Conservation (phyloP, 371 early-diverging fungal species). For the Mucor circinelloides region DNA sequence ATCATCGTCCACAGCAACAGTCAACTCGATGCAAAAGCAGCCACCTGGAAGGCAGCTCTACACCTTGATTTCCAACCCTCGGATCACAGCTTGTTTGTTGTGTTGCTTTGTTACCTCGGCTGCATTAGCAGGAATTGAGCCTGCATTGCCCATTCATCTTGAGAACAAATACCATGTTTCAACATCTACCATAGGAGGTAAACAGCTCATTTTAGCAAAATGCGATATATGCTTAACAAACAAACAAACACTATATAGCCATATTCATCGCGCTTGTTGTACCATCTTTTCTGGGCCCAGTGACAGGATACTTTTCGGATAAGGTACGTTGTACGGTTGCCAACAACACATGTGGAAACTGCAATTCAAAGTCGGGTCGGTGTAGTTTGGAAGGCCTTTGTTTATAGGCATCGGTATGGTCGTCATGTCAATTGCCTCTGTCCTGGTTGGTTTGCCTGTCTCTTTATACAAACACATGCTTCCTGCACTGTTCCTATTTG, state of each 20-base stretch:
- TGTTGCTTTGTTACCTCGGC: slow-evolving; percentile 50
- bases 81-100: slow-evolving; percentile 36
- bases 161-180: slow-evolving; percentile 28
- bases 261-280: slow-evolving; percentile 52
- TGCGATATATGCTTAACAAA: background rate
- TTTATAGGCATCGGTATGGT: slow-evolving; percentile 40
- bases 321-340: slow-evolving; percentile 4
- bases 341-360: background rate
- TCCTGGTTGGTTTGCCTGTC: slow-evolving; percentile 31
- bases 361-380: background rate
- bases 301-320: slow-evolving; percentile 52
- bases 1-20: background rate
- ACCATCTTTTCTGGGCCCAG: slow-evolving; percentile 46
- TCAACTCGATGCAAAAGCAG: background rate
- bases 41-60: background rate
- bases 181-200: slow-evolving; percentile 39
- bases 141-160: slow-evolving; percentile 50
- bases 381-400: slow-evolving; percentile 5
- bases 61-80: slow-evolving; percentile 31
- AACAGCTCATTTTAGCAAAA: background rate
- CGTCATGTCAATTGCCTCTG: slow-evolving; percentile 30
- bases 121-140: slow-evolving; percentile 50
- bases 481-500: slow-evolving; percentile 37
- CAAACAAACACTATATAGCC: background rate
- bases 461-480: slow-evolving; percentile 26